A percentile compares a stretch with the other conserved stretches of the same genome.
Evolutionary conservation across 1,284 basidiomycete genomes (phyloP).

Genomic region (Xerocomus tenax): DNA sequence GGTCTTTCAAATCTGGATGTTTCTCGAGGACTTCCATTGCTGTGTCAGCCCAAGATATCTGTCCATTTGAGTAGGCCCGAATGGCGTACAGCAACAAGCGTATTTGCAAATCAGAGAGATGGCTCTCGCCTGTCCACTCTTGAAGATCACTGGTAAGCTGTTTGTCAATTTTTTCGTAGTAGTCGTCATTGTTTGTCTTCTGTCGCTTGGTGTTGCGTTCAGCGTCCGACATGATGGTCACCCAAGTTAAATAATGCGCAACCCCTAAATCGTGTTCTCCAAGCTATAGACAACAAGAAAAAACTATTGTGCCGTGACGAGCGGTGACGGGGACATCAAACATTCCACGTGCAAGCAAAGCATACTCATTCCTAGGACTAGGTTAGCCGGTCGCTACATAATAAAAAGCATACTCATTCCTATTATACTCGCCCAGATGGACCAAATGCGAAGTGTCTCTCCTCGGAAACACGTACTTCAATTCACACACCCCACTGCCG

Average conservation of each 20-base stretch:
- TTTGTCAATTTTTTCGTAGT: background rate
- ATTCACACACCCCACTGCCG: no score
- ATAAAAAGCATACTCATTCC: no score
- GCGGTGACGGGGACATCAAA: no score
- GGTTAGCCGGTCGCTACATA: no score
- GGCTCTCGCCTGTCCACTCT: background rate
- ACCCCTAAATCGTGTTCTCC: no score
- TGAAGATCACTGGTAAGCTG: background rate
- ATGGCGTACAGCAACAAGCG: background rate
- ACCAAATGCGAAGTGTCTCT: no score
- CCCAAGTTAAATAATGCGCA: constrained; percentile 23
- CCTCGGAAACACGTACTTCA: no score
- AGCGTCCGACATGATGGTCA: background rate
- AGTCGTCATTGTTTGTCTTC: background rate
- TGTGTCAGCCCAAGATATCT: background rate
- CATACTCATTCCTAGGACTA: no score
- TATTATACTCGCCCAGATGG: no score
- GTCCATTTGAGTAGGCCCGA: background rate
- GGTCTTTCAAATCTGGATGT: background rate
- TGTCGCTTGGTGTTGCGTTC: background rate
- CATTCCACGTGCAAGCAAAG: no score
- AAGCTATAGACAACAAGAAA: no score
- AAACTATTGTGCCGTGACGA: no score
- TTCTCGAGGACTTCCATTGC: background rate
- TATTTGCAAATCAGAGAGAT: background rate